phyloP scores from a whole-genome alignment of 768 basidiomycete species.

The Pisolithus orientalis region DNA sequence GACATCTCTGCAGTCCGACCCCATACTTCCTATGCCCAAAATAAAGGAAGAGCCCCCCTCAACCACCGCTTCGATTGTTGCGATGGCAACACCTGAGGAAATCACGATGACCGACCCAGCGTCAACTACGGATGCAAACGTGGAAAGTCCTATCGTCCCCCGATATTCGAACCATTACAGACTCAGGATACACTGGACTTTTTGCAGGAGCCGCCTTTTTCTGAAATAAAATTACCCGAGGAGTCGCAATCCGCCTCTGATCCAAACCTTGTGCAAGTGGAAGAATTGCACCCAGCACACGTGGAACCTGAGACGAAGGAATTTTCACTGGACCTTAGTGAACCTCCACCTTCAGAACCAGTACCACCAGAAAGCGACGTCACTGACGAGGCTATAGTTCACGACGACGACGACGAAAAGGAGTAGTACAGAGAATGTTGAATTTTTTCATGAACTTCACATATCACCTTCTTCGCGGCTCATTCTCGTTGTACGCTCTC shows the following conservation, averaged over 20 bases:
- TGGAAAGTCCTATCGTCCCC: neutral
- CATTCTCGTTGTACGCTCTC: too few relatives aligned
- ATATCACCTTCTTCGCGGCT: too few relatives aligned
- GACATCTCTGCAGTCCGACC: neutral
- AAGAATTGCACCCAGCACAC: slow-evolving; percentile 4
- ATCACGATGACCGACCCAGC: neutral
- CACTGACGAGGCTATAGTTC: slow-evolving; percentile 23
- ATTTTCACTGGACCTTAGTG: slow-evolving; percentile 20
- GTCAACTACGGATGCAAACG: neutral
- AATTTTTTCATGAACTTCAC: too few relatives aligned
- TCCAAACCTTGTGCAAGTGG: slow-evolving; percentile 2
- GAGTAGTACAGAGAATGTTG: slow-evolving; percentile 2
- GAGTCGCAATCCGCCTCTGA: neutral
- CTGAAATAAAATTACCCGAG: neutral
- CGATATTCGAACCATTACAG: neutral
- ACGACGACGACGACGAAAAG: slow-evolving; percentile 15
- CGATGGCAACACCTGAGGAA: neutral
- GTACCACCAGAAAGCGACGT: slow-evolving; percentile 30
- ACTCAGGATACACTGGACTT: neutral
- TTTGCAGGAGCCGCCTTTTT: neutral
- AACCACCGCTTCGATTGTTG: neutral
- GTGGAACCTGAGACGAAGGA: slow-evolving; percentile 9
- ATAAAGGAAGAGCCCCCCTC: neutral
- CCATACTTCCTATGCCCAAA: neutral
- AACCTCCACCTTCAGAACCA: slow-evolving; percentile 27